Percentiles rank a stretch among this genome's conserved stretches.
Conservation (phyloP, 306 rosid genomes). For the Dicorynia guianensis region DNA sequence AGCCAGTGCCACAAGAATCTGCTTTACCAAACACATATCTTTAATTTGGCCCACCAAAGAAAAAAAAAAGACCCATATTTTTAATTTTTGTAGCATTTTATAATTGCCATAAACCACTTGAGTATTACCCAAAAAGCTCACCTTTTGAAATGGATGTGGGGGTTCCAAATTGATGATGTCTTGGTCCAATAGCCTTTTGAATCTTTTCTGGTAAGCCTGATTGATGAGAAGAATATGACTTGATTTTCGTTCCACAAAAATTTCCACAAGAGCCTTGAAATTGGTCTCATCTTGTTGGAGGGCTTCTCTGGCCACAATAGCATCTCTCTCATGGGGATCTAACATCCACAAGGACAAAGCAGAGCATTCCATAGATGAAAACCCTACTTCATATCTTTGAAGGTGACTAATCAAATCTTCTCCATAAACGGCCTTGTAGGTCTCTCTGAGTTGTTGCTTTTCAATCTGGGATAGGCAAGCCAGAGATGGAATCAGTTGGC, state of each 20-base stretch:
- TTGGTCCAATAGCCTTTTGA: constrained; percentile 62
- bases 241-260: constrained; percentile 73
- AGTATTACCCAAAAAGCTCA: constrained; percentile 19
- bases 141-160: constrained; percentile 77
- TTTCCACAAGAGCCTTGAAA: constrained; percentile 66
- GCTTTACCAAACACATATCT: constrained; percentile 28
- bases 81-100: constrained; percentile 7
- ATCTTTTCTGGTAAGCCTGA: constrained; percentile 66
- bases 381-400: constrained; percentile 46
- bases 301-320: constrained; percentile 57
- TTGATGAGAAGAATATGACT: constrained; percentile 67
- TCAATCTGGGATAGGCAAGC: constrained; percentile 49
- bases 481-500: constrained; percentile 48
- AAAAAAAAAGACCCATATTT: neutral
- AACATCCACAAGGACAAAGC: constrained; percentile 70
- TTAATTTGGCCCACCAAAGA: neutral
- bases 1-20: constrained; percentile 75
- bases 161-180: constrained; percentile 74
- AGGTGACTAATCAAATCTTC: constrained; percentile 61
- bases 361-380: constrained; percentile 47
- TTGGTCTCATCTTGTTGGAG: constrained; percentile 54
- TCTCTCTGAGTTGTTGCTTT: constrained; percentile 54
- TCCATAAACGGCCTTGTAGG: constrained; percentile 63
- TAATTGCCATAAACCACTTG: neutral
- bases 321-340: constrained; percentile 70